phyloP scores from a whole-genome alignment of 108 stramenopile species.

The Cyclotella cryptica region DNA sequence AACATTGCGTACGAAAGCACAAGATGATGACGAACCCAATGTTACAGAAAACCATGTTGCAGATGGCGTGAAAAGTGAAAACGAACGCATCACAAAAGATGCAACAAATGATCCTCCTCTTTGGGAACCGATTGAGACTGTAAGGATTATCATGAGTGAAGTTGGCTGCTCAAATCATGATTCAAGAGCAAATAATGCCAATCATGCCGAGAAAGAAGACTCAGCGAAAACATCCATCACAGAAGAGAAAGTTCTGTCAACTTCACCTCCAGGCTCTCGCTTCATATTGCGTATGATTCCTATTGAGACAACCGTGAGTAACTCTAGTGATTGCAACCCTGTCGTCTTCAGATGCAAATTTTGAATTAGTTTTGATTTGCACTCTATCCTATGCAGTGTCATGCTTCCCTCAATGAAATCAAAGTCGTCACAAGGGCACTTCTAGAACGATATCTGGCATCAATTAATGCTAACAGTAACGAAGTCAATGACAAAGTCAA shows the following conservation, averaged over 20 bases:
- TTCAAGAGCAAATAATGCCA: slow-evolving; percentile 24
- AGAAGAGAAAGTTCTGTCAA: slow-evolving; percentile 4
- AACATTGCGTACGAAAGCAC: slow-evolving; percentile 7
- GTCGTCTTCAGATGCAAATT: background rate
- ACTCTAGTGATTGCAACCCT: background rate
- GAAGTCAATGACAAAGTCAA: slow-evolving; percentile 9
- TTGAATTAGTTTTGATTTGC: background rate
- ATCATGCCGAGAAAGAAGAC: background rate
- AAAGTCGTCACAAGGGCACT: slow-evolving; percentile 48
- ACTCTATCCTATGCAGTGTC: slow-evolving; percentile 45
- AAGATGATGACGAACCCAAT: slow-evolving; percentile 17
- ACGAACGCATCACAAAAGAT: background rate
- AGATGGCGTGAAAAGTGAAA: slow-evolving; percentile 2
- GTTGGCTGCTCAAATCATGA: background rate
- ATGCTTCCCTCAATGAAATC: slow-evolving; percentile 78
- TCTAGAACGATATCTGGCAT: slow-evolving; percentile 47
- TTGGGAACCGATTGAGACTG: slow-evolving; percentile 80
- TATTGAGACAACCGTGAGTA: slow-evolving; percentile 72
- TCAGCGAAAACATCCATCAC: background rate
- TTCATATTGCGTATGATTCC: slow-evolving; percentile 87
- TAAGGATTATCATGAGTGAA: slow-evolving; percentile 60
- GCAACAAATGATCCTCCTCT: slow-evolving; percentile 3
- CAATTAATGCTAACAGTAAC: background rate
- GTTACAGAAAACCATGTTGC: slow-evolving; percentile 6
- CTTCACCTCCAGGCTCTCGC: slow-evolving; percentile 58